Base-by-base conservation (phyloP, 768 basidiomycete genomes). In the Tylopilus rubrobrunneus region DNA sequence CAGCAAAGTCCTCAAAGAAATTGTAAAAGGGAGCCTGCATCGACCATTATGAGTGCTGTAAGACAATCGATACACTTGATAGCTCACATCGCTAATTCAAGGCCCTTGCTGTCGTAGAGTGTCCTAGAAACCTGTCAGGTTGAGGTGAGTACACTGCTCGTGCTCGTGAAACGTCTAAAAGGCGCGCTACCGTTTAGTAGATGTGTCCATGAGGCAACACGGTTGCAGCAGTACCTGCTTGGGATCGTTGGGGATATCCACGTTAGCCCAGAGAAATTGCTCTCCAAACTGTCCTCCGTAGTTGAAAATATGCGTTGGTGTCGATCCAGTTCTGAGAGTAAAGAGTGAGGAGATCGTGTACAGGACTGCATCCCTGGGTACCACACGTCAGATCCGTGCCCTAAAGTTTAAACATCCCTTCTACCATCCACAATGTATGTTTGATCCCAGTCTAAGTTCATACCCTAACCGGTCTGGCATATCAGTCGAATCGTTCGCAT, bases 401-500 rank as follows among this genome's bases (percentile, higher is more conserved):
- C 12, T 15, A 7, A 9, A 23, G 5, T n/a, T 50, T 36, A 7
- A n/a, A 8, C 21, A 9, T 29, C 36, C n/a, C 56, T 71, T 54
- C 19, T 55, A 83, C 87, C 87, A 61, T 89, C 87, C 17, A 87
- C 70, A 52, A 89, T 87, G 59, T 88, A 89, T 0, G 87, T 87
- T 58, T 82, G 67, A 60, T 89, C 86, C 87, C 87, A 89, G 60
- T 89, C 87, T 27, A 76, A 82, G 62, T 86, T 87, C 86, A 87
- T 87, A 9, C 87, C 87, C 74, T 77, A 45, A 39, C 9, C 19
- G 23, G 19, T 34, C 19, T 28, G 36, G 15, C 17, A 11, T 10
- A n/a, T 59, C 9, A 55, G 42, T 47, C 14, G 9, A 23, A 44
- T 40, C 19, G 4, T 39, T 27, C 4, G 8, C 6, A n/a, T 23